Base-by-base conservation (phyloP, 805 yeast genomes). In the Lipomyces kockii region DNA sequence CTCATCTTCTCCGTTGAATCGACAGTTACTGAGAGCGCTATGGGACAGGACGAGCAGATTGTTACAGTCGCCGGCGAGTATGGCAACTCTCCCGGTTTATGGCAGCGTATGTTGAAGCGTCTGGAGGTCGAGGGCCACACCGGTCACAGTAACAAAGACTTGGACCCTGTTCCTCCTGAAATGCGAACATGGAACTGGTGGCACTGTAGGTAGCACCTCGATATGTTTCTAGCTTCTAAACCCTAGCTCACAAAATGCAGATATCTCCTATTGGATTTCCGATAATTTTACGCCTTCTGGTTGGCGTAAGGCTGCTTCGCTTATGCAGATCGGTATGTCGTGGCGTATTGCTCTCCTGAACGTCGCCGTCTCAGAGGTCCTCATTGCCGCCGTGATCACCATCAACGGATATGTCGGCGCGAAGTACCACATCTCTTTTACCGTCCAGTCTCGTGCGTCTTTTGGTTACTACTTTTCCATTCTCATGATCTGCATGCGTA, bases 381-480 rank as follows among this genome's bases (percentile, higher is more conserved):
- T 90, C 59, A 86, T 90, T 68, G 95, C 90, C 69, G 72, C 83
- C 1, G 89, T 91, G 74, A 89, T 92, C 51, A 84, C 86, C 7
- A 75, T 87, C 27, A 83, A 90, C 25, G 90, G 96, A 17, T 82
- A 96, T 74, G 84, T 90, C 62, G 97, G 97, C 72, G 83, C 92
- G 17, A 84, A 85, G 70, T 90, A 92, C 75, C 97, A 92, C 75
- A 82, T 91, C 64, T 85, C 95, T 0, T 92, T 92, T 83, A 97
- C 97, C 0, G 92, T 92, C 12, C 84, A 90, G 9, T 85, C 88
- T 52, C 83, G 98, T 70, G 85, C 94, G 0, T 85, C 96, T 0
- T 92, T 92, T 79, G 98, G 98, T 68, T 82, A 62, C 43, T 61
- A 88, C 93, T 0, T 80, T 89, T 66, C 93, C 97, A 97, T 97